Evolutionary conservation across 139 green algal species (phyloP).

Genomic region (Edaphochlamys debaryana): DNA sequence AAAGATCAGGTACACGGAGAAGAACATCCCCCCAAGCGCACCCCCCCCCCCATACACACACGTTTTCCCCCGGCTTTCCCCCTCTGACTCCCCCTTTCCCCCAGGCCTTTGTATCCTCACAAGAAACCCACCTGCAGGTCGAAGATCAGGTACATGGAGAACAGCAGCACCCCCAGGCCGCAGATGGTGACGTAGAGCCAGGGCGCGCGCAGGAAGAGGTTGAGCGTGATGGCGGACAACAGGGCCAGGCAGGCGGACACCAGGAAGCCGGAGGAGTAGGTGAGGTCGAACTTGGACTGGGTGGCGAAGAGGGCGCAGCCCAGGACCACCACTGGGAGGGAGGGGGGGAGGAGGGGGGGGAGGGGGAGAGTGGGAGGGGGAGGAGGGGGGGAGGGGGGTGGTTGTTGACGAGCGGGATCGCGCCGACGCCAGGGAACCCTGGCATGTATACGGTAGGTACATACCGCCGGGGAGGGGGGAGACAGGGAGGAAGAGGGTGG

Average conservation of each 20-base stretch:
- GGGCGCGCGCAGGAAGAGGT: conserved; percentile 30
- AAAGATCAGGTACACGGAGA: conserved; percentile 46
- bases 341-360: neutral
- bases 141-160: conserved; percentile 46
- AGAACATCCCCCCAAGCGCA: conserved; percentile 33
- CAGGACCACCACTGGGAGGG: conserved; percentile 29
- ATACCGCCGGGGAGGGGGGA: no score
- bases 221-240: conserved; percentile 27
- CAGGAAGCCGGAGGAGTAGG: conserved; percentile 15
- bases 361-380: no score
- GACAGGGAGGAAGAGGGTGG: no score
- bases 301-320: conserved; percentile 17
- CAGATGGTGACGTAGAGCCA: conserved; percentile 20
- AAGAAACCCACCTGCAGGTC: conserved; percentile 44
- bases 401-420: no score
- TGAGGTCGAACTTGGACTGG: conserved; percentile 39
- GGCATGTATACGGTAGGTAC: no score
- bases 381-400: no score
- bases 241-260: conserved; percentile 23
- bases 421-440: no score
- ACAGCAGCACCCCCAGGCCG: conserved; percentile 32
- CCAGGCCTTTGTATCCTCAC: no score
- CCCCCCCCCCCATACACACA: no score
- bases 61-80: no score
- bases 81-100: neutral